phyloP scores from a whole-genome alignment of 1,284 basidiomycete genomes.

The Fistulina hepatica region DNA sequence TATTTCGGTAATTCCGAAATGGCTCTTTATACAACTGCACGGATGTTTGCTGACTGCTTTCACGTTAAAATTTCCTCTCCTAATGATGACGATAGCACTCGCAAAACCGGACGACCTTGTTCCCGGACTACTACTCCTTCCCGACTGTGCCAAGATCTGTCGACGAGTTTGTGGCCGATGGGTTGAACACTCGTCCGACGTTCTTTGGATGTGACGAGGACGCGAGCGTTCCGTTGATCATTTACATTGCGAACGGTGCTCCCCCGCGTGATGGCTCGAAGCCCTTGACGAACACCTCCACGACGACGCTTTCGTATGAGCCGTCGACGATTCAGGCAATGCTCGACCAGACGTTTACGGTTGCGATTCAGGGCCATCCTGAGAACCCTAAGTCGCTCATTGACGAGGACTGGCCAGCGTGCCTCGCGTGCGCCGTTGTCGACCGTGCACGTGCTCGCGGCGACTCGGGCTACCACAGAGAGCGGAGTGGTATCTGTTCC shows the following conservation, averaged over 20 bases:
- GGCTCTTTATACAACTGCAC: too few relatives aligned
- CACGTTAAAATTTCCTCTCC: too few relatives aligned
- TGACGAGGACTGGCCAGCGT: constrained; percentile 10
- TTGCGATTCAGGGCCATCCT: constrained; percentile 7
- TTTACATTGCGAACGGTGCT: constrained; percentile 11
- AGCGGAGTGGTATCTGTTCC: constrained; percentile 8
- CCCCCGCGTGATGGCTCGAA: constrained; percentile 6
- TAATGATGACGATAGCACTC: too few relatives aligned
- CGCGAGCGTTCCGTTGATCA: constrained; percentile 10
- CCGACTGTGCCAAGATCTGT: constrained; percentile 7
- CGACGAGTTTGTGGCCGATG: constrained; percentile 11
- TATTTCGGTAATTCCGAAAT: too few relatives aligned
- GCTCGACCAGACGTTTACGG: constrained; percentile 8
- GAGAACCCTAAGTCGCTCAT: constrained; percentile 5
- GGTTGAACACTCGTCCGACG: constrained; percentile 11
- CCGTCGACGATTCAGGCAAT: constrained; percentile 8
- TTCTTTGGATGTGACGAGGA: constrained; percentile 13
- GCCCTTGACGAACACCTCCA: constrained; percentile 11
- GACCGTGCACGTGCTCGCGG: constrained; percentile 9
- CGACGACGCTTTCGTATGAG: constrained; percentile 3
- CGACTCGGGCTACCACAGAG: too few relatives aligned
- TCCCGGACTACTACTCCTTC: constrained; percentile 3
- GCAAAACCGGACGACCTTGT: constrained; percentile 1
- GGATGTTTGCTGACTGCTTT: too few relatives aligned
- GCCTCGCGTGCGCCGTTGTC: constrained; percentile 10